Percentiles rank a stretch among this genome's conserved stretches.
Evolutionary conservation across 169 alveolate species (phyloP).

Genomic region (Plasmodium knowlesi): DNA sequence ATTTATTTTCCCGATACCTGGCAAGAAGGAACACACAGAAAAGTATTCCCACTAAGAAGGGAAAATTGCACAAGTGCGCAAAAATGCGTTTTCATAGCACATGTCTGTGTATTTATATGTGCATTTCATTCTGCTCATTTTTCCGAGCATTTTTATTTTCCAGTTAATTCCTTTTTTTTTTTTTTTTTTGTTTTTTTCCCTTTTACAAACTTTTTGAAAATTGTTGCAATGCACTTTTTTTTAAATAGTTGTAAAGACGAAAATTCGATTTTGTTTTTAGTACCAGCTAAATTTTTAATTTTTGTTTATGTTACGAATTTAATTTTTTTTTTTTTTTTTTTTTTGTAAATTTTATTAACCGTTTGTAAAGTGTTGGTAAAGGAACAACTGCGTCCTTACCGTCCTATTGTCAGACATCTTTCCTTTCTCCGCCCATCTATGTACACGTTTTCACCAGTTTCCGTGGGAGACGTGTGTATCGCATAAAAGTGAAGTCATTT

Average conservation of each 20-base stretch:
- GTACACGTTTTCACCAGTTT: background rate
- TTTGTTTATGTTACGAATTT: background rate
- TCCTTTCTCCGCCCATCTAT: background rate
- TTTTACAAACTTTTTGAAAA: conserved; percentile 8
- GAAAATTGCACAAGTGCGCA: background rate
- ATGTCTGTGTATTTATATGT: background rate
- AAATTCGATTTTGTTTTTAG: background rate
- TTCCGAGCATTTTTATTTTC: conserved; percentile 15
- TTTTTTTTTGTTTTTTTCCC: background rate
- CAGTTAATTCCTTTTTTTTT: background rate
- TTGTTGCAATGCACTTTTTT: background rate
- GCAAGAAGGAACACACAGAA: background rate
- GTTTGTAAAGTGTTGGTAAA: background rate
- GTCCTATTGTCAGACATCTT: background rate
- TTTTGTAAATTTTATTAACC: background rate
- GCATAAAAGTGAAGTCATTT: background rate
- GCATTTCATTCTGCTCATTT: background rate
- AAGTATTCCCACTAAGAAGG: background rate
- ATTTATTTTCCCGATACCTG: background rate
- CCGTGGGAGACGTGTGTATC: background rate
- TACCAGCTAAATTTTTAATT: background rate
- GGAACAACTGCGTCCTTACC: background rate
- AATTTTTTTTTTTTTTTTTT: background rate
- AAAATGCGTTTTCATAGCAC: background rate
- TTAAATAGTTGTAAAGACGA: conserved; percentile 14